Base-by-base conservation (phyloP, 2,329 filamentous ascomycete genomes). In the Exophiala spinifera region DNA sequence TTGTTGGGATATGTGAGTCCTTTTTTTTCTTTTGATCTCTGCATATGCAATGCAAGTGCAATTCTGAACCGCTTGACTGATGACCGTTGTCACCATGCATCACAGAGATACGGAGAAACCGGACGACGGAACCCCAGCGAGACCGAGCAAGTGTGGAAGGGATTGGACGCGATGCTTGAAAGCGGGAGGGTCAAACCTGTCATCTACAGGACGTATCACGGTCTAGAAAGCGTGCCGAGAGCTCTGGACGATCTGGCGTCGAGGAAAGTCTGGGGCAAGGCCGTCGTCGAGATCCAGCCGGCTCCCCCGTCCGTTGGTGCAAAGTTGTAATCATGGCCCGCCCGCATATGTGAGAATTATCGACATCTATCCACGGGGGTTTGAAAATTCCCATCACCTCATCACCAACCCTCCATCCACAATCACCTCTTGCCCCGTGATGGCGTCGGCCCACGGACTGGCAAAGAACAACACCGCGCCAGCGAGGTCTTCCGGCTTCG, bases 231-330 rank as follows among this genome's bases (percentile, higher is more conserved):
- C 53, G 73, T 82, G 1, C 70, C 74, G 0, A 64, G 66, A 14
- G 81, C 81, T 4, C 67, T 85, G 61, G 68, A 74, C 37, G 80
- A 83, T 59, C 67, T 84, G 15, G 70, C 71, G 3, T 64, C 69
- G 6, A 71, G 78, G 34, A 80, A 74, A 61, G 71, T 80, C 8
- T 81, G 76, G 70, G 81, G 81, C 2, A 82, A 84, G 61, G 78
- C 80, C 4, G 72, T 84, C 0, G 67, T 84, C n/a, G 71, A 68
- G 39, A 67, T 79, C 15, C 63, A 66, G 6, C n/a, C 40, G 2
- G 28, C 49, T 39, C 8, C 39, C 21, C n/a, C n/a, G n/a, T 19
- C 17, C 4, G n/a, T 17, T 63, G 63, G 11, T n/a, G 28, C 57
- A 21, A 60, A 42, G 28, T 23, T 57, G 43, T 60, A 50, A 55